Evolutionary conservation across 2,329 filamentous ascomycete species (phyloP).

Genomic region (Penicillium rolfsii): DNA sequence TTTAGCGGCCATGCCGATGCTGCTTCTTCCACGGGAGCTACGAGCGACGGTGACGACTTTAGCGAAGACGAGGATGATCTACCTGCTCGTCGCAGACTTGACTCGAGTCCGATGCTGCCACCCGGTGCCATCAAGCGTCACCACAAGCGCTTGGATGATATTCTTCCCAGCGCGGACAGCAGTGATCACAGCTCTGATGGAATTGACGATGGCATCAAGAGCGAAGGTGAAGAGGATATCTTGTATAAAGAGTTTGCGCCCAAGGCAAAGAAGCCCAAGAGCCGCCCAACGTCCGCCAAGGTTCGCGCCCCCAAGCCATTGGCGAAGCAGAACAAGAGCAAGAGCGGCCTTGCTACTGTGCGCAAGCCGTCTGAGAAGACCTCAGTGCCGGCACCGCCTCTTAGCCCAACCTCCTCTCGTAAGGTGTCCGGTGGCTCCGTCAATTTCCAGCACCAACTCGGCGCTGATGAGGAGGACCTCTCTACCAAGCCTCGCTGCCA

Average conservation of each 20-base stretch:
- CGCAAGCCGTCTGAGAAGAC: constrained; percentile 46
- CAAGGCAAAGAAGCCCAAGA: constrained; percentile 58
- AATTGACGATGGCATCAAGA: constrained; percentile 58
- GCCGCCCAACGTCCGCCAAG: constrained; percentile 45
- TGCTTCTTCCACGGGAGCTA: constrained; percentile 81
- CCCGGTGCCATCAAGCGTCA: constrained; percentile 51
- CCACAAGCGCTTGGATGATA: constrained; percentile 56
- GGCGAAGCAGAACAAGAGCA: constrained; percentile 40
- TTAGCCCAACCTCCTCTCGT: constrained; percentile 55
- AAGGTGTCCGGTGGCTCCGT: constrained; percentile 60
- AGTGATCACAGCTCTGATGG: constrained; percentile 66
- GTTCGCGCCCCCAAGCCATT: constrained; percentile 35
- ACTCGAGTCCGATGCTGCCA: constrained; percentile 49
- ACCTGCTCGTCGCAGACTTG: constrained; percentile 47
- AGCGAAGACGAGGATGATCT: constrained; percentile 66
- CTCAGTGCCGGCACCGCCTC: constrained; percentile 24
- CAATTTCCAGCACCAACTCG: constrained; percentile 65
- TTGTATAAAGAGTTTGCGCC: constrained; percentile 45
- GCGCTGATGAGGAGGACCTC: constrained; percentile 80
- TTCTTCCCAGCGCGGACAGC: constrained; percentile 60
- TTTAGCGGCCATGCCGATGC: constrained; percentile 87
- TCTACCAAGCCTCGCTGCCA: constrained; percentile 97
- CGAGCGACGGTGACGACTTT: constrained; percentile 70
- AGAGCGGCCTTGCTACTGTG: constrained; percentile 38
- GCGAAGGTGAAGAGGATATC: constrained; percentile 54